A percentile compares a stretch with the other conserved stretches of the same genome.
Conservation (phyloP, 2,329 filamentous ascomycete genomes). For the Peltaster fructicola region DNA sequence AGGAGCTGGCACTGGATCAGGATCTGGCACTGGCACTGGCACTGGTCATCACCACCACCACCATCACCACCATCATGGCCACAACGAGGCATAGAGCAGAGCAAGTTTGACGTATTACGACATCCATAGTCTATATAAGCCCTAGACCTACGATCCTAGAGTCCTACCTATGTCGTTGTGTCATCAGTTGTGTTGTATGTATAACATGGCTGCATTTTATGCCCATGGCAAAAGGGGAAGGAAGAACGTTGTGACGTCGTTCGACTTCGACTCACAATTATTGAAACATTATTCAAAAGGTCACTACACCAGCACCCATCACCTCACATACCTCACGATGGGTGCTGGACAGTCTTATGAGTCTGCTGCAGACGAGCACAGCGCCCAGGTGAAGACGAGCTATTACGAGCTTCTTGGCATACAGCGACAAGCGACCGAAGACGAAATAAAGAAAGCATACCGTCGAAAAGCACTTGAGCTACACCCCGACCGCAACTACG, state of each 20-base stretch:
- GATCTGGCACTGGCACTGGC: slow-evolving; percentile 1
- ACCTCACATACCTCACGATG: too few species aligned
- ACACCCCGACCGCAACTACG: slow-evolving; percentile 85
- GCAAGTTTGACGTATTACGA: too few species aligned
- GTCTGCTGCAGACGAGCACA: slow-evolving; percentile 11
- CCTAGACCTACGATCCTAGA: too few species aligned
- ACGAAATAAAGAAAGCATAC: slow-evolving; percentile 94
- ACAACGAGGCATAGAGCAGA: too few species aligned
- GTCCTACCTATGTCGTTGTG: too few species aligned
- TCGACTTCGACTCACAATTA: too few species aligned
- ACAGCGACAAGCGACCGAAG: slow-evolving; percentile 54
- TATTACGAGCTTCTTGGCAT: slow-evolving; percentile 76
- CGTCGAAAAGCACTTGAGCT: slow-evolving; percentile 77
- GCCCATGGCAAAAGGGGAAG: too few species aligned
- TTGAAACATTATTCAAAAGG: slow-evolving; percentile 1
- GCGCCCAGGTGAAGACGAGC: slow-evolving; percentile 50
- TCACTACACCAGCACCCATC: too few species aligned
- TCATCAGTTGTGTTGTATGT: too few species aligned
- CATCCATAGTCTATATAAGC: too few species aligned
- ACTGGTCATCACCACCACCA: not conserved
- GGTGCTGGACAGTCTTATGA: slow-evolving; percentile 28
- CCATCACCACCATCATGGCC: slow-evolving; percentile 1
- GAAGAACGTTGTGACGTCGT: too few species aligned
- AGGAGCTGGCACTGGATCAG: not conserved
- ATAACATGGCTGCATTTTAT: too few species aligned